phyloP scores from a whole-genome alignment of 306 rosid species.

The Glycine latifolia region DNA sequence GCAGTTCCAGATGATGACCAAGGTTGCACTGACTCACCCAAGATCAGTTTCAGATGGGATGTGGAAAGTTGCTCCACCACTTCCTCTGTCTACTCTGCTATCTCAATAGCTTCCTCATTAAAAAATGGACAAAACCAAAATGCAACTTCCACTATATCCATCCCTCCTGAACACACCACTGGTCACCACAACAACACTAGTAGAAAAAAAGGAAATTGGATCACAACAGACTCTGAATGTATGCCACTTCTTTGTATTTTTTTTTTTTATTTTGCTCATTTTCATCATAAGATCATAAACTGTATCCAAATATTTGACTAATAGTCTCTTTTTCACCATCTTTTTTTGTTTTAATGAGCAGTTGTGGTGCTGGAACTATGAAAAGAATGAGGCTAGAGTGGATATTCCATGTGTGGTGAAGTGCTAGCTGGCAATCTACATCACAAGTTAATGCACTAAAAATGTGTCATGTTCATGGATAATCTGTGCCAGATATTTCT shows the following conservation, averaged over 20 bases:
- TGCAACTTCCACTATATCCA: conserved; percentile 50
- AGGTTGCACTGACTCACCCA: conserved; percentile 72
- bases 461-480: conserved; percentile 33
- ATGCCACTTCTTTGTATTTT: conserved; percentile 33
- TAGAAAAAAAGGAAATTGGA: conserved; percentile 73
- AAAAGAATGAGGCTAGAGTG: conserved; percentile 41
- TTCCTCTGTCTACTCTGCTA: conserved; percentile 68
- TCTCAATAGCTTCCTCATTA: conserved; percentile 63
- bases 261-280: background rate
- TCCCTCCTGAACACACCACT: conserved; percentile 43
- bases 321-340: conserved; percentile 26
- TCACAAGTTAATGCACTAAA: conserved; percentile 42
- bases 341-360: conserved; percentile 45
- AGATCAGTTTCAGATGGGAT: conserved; percentile 94
- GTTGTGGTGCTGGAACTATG: conserved; percentile 97
- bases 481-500: conserved; percentile 27
- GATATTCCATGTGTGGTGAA: conserved; percentile 42
- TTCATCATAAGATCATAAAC: background rate
- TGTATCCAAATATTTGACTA: conserved; percentile 22
- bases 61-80: conserved; percentile 78
- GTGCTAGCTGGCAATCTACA: conserved; percentile 39
- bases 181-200: conserved; percentile 42
- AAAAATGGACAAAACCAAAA: conserved; percentile 46
- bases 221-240: conserved; percentile 96
- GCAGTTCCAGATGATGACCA: conserved; percentile 66